Base-by-base conservation (phyloP, 768 basidiomycete species). In the Rhodotorula diobovata region DNA sequence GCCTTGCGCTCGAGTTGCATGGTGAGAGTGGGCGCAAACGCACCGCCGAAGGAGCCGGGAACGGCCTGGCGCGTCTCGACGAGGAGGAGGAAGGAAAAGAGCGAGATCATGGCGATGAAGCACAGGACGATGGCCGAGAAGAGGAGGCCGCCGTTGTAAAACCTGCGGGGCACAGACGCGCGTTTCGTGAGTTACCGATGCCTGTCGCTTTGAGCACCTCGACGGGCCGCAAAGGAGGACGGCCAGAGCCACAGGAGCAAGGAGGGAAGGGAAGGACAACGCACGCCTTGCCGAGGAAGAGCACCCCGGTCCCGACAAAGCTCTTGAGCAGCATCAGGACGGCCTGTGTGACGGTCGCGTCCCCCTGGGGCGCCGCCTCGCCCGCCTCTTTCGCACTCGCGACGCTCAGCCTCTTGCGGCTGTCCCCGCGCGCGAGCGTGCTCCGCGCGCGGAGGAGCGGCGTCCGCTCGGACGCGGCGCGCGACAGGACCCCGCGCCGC, bases 271-370 rank as follows among this genome's bases (percentile, higher is more conserved):
- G 41, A 28, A 23, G 32, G 28, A 34, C 5, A n/a, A 81, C 90
- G 77, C 80, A 93, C 89, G 88, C 96, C 82, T 91, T 95, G 62
- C 93, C 96, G 37, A 99, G 85, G 83, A 99, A 98, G 46, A 99
- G 80, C 18, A 99, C 89, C 25, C 95, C 95, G 23, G 95, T 97
- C 32, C 95, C 95, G 58, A 98, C 87, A 77, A 98, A 98, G 2
- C 90, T 87, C 81, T 97, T 97, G 68, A 96, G 82, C 65, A 98
- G 81, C 93, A 97, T 97, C 58, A 98, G 82, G 15, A 93, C 87
- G 32, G 95, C 95, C 81, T 97, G 91, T 4, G 88, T 86, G 21
- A 93, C 89, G 5, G 89, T 90, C 14, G 95, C 95, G 73, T 91
- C 92, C 10, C 95, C 95, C 32, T 48, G 46, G 35, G 34, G 30